Conservation (phyloP, 2,329 filamentous ascomycete genomes). For the Aaosphaeria pasadenensis region DNA sequence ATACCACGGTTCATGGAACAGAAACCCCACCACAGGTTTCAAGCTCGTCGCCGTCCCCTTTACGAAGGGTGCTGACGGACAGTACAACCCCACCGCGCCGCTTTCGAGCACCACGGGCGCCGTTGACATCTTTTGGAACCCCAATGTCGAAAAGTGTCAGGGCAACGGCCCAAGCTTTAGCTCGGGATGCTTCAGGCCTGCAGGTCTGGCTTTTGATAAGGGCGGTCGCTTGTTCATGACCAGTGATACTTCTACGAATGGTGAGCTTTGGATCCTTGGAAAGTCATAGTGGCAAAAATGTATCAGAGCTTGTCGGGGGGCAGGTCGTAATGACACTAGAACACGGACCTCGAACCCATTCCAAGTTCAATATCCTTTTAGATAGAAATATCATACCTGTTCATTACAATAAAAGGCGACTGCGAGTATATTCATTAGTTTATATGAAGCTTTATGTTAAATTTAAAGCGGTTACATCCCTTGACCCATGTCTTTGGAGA, state of each 20-base stretch:
- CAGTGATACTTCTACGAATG: constrained; percentile 45
- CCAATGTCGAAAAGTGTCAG: constrained; percentile 52
- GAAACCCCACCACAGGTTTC: constrained; percentile 48
- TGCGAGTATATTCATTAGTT: too few species aligned
- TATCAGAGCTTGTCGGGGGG: too few species aligned
- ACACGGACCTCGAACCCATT: too few species aligned
- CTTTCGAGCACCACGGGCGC: constrained; percentile 48
- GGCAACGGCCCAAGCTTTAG: constrained; percentile 30
- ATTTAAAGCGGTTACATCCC: too few species aligned
- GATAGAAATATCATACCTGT: too few species aligned
- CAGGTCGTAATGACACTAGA: too few species aligned
- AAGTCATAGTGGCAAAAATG: constrained; percentile 8
- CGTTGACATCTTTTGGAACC: constrained; percentile 56
- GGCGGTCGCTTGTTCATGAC: constrained; percentile 58
- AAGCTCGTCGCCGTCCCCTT: constrained; percentile 48
- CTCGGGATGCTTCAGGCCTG: constrained; percentile 59
- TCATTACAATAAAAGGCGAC: too few species aligned
- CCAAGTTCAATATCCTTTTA: too few species aligned
- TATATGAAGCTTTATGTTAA: too few species aligned
- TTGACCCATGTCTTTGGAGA: too few species aligned
- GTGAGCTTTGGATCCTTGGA: constrained; percentile 30
- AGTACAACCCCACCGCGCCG: constrained; percentile 39
- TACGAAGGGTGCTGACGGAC: constrained; percentile 33
- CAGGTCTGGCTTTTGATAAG: constrained; percentile 51
- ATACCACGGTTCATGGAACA: constrained; percentile 69